phyloP scores from a whole-genome alignment of 2,329 filamentous ascomycete species.

The Penicillium sp. region DNA sequence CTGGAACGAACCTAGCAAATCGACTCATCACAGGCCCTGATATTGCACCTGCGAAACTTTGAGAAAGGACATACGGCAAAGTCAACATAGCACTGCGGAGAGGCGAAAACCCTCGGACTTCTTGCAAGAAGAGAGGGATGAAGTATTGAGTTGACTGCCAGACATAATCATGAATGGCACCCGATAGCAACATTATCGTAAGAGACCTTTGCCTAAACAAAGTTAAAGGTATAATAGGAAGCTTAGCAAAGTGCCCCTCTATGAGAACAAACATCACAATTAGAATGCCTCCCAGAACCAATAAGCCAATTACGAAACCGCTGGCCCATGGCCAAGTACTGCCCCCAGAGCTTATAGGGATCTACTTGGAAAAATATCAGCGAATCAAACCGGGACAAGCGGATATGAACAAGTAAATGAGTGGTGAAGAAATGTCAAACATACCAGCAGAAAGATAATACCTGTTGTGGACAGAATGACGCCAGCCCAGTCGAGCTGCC shows the following conservation, averaged over 20 bases:
- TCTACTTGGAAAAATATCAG: neutral
- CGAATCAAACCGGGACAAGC: neutral
- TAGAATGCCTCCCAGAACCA: constrained; percentile 1
- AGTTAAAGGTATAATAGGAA: constrained; percentile 9
- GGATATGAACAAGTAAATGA: neutral
- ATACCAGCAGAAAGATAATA: constrained; percentile 9
- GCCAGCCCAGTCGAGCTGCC: constrained; percentile 11
- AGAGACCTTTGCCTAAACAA: constrained; percentile 8
- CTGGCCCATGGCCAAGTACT: constrained; percentile 9
- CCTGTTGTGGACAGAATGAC: constrained; percentile 1
- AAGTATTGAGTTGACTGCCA: constrained; percentile 14
- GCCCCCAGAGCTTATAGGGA: constrained; percentile 10
- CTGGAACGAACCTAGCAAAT: constrained; percentile 4
- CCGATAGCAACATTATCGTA: constrained; percentile 5
- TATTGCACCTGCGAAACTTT: constrained; percentile 7
- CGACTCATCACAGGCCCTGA: constrained; percentile 9
- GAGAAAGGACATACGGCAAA: constrained; percentile 5
- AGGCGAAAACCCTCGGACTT: constrained; percentile 5
- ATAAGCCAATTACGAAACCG: constrained; percentile 3
- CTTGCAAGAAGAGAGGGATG: constrained; percentile 10
- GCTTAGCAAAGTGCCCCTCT: neutral
- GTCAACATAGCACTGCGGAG: constrained; percentile 8
- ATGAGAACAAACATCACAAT: neutral
- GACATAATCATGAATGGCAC: constrained; percentile 10
- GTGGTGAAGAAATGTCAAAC: neutral